Evolutionary conservation across 192 early-diverging fungal genomes (phyloP).

Genomic region (Backusella macrospora): DNA sequence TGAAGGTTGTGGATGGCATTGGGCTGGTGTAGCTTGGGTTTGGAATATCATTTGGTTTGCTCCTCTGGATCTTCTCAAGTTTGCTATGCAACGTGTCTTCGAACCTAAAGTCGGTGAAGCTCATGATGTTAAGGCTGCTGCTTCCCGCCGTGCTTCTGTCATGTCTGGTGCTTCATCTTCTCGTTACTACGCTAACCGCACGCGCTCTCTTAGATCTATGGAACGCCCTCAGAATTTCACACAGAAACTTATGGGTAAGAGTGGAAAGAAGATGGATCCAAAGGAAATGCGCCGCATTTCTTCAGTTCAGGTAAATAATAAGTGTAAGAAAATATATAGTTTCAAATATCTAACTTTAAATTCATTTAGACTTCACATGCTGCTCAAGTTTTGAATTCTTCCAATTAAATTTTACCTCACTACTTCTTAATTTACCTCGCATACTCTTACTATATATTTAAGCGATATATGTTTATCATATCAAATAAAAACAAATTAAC

Average conservation of each 20-base stretch:
- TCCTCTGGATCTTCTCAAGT: conserved; percentile 74
- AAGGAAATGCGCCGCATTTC: conserved; percentile 73
- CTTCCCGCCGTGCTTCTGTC: conserved; percentile 32
- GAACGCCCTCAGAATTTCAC: conserved; percentile 27
- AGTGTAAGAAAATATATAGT: conserved; percentile 44
- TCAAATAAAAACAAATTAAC: not conserved
- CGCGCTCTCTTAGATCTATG: conserved; percentile 26
- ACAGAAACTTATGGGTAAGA: conserved; percentile 24
- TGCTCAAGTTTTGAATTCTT: conserved; percentile 28
- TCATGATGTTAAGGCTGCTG: not conserved
- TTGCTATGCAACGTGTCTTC: conserved; percentile 59
- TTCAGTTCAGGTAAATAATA: conserved; percentile 59
- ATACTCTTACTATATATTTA: not conserved
- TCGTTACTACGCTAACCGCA: conserved; percentile 44
- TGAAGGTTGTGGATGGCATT: conserved; percentile 63
- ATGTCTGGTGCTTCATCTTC: conserved; percentile 39
- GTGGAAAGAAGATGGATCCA: conserved; percentile 60
- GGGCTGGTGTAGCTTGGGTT: conserved; percentile 70
- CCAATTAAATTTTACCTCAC: not conserved
- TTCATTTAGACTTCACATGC: conserved; percentile 20
- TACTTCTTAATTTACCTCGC: not conserved
- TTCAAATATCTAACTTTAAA: not conserved
- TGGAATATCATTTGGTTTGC: conserved; percentile 76
- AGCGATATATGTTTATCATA: not conserved
- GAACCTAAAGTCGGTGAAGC: conserved; percentile 45